Evolutionary conservation across 768 basidiomycete species (phyloP).

Genomic region (Asterophora parasitica): DNA sequence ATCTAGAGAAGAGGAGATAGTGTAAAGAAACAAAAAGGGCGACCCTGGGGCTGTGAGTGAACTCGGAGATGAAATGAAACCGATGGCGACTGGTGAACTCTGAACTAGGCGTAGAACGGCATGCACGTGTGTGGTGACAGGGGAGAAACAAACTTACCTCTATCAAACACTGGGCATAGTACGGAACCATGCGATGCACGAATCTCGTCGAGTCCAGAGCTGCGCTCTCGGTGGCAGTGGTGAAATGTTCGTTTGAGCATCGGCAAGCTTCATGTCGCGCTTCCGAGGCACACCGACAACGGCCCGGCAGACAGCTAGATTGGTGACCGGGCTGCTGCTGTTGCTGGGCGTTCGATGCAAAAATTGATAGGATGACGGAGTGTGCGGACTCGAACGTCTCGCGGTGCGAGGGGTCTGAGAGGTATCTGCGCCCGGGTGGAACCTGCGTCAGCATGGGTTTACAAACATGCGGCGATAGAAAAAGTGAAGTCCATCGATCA

Average conservation of each 20-base stretch:
- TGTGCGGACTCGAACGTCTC: slow-evolving; percentile 87
- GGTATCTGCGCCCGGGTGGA: slow-evolving; percentile 39
- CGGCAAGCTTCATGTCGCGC: slow-evolving; percentile 9
- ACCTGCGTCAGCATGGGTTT: slow-evolving; percentile 17
- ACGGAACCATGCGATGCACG: slow-evolving; percentile 59
- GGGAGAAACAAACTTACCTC: slow-evolving; percentile 41
- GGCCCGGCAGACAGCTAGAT: slow-evolving; percentile 4
- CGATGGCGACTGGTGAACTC: too few species aligned
- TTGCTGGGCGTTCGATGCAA: slow-evolving; percentile 53
- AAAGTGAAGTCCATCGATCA: not conserved
- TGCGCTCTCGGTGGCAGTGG: slow-evolving; percentile 12
- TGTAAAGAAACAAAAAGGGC: not conserved
- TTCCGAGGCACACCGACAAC: slow-evolving; percentile 2
- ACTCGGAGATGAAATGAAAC: not conserved
- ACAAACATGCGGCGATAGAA: not conserved
- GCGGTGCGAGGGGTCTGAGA: slow-evolving; percentile 53
- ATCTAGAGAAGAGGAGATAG: slow-evolving; percentile 1
- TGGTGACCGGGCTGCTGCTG: slow-evolving; percentile 20
- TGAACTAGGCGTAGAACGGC: not conserved
- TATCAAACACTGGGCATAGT: slow-evolving; percentile 67
- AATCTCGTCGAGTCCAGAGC: slow-evolving; percentile 30
- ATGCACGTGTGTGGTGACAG: not conserved
- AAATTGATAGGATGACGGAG: slow-evolving; percentile 74
- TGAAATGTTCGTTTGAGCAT: not conserved
- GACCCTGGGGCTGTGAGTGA: not conserved